Base-by-base conservation (phyloP, 2,329 filamentous ascomycete species). In the Alternaria atra region DNA sequence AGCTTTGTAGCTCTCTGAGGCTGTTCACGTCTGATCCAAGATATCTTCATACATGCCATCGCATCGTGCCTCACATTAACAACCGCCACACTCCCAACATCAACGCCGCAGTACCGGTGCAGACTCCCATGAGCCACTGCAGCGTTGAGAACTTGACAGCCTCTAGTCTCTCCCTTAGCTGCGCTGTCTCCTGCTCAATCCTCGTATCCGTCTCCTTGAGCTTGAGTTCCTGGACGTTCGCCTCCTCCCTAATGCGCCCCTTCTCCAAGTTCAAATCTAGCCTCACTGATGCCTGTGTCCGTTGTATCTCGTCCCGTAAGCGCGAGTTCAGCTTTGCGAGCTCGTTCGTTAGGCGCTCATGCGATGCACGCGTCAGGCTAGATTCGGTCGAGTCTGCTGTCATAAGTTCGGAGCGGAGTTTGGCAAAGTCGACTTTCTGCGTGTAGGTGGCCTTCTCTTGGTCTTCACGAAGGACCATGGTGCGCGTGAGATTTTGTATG, bases 171-270 rank as follows among this genome's bases (percentile, higher is more conserved):
- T 98, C 95, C 68, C 93, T 85, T 75, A 99, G 79, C 32, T 91
- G 91, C 40, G 60, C 94, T 55, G 95, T 93, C 84, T 98, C 95
- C 82, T 98, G 94, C 84, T 99, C 95, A 73, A 99, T 98, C 81
- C 96, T 90, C 59, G 94, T 97, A 83, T 99, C 95, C 12, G 95
- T 98, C 86, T 99, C 95, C 84, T 97, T 97, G 74, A 99, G 93
- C 84, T 97, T 96, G 80, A 99, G 88, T 80, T 99, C 95, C 82
- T 98, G 95, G 59, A 91, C 91, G 68, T 97, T 96, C 17, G 94
- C 93, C 84, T 99, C 95, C 81, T 99, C 95, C 64, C 95, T 85
- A 69, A 98, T 99, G 64, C 95, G 87, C 13, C 95, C 95, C 83
- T 99, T 99, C 77, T 99, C 95, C 46, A 99, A 83, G 80, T 98